Evolutionary conservation across 2,329 filamentous ascomycete species (phyloP), one percentile per base, ranked within the genome.

Genomic region (Fusarium algeriense): DNA sequence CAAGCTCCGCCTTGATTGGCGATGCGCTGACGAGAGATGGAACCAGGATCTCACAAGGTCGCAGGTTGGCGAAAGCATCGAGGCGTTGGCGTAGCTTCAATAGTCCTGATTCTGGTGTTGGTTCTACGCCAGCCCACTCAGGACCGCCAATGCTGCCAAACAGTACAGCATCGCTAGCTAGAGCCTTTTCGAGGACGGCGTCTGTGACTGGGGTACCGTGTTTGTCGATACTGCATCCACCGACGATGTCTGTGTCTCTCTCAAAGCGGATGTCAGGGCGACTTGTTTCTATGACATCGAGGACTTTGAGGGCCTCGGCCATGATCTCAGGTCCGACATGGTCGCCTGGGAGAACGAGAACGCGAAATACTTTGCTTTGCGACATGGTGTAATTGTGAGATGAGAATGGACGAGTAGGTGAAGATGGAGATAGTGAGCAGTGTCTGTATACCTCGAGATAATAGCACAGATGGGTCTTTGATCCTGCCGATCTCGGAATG

Each of bases 21-120:
- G 82, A 83, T 19, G 81, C 76, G 10, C 78, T 77, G 17, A 81
- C 76, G 0, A 82, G 74, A 5, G 83, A 82, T 2, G 81, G 81
- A 3, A 82, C 82, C 23, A 85, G 81, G 49, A 84, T 80, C 45
- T 83, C 81, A 71, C 85, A 86, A 1, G 85, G 85, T 1, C 85
- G 80, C 26, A 87, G 73, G 64, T 87, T 87, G 48, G 85, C 85
- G 65, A 86, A 87, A 10, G 84, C 84, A 54, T 85, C 78, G 35
- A 85, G 76, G 4, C 72, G 71, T 19, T 80, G 78, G 20, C 84
- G 78, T 17, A 85, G 80, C 48, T 79, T 78, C 34, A 85, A 73
- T 30, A 84, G 74, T 3, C 83, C 84, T n/a, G 80, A 80, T 63
- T 86, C 83, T 3, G 84, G 83, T n/a, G 81, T 83, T 5, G 82